Conservation (phyloP, 495 filamentous ascomycete genomes). For the Talaromyces adpressus region DNA sequence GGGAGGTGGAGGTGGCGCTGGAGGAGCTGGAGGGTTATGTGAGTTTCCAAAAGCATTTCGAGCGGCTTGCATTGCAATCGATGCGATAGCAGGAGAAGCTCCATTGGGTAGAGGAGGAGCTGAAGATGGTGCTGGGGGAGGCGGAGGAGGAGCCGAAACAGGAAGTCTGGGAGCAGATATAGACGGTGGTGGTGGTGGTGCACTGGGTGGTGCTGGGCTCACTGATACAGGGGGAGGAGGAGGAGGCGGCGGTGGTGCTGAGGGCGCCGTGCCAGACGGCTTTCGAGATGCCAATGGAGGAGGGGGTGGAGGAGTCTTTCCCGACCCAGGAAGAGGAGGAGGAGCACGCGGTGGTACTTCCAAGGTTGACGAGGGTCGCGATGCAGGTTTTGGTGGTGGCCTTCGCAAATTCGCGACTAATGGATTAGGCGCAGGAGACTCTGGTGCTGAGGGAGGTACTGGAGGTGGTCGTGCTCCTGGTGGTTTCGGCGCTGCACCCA, state of each 20-base stretch:
- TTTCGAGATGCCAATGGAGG: slow-evolving; percentile 26
- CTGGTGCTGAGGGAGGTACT: slow-evolving; percentile 47
- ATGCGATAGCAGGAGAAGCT: slow-evolving; percentile 15
- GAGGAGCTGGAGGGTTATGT: slow-evolving; percentile 44
- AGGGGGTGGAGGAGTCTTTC: slow-evolving; percentile 42
- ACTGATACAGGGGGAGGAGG: slow-evolving; percentile 25
- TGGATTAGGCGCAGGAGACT: slow-evolving; percentile 46
- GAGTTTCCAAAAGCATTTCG: slow-evolving; percentile 43
- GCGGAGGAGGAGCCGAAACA: slow-evolving; percentile 30
- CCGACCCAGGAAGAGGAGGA: slow-evolving; percentile 50
- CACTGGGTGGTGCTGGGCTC: slow-evolving; percentile 24
- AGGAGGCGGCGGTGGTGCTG: slow-evolving; percentile 35
- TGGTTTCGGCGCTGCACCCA: slow-evolving; percentile 53
- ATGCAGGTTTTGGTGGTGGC: slow-evolving; percentile 42
- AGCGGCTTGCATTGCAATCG: slow-evolving; percentile 41
- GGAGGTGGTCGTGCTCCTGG: slow-evolving; percentile 48
- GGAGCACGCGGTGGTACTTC: slow-evolving; percentile 55
- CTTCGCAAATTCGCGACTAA: slow-evolving; percentile 56
- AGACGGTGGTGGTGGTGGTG: slow-evolving; percentile 48
- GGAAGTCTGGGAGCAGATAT: slow-evolving; percentile 32
- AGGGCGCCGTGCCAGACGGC: slow-evolving; percentile 21
- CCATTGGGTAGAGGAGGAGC: slow-evolving; percentile 37
- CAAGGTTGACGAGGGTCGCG: slow-evolving; percentile 44
- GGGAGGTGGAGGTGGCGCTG: slow-evolving; percentile 48
- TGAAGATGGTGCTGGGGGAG: slow-evolving; percentile 30